Conservation (phyloP, 306 rosid species). For the Geum urbanum region DNA sequence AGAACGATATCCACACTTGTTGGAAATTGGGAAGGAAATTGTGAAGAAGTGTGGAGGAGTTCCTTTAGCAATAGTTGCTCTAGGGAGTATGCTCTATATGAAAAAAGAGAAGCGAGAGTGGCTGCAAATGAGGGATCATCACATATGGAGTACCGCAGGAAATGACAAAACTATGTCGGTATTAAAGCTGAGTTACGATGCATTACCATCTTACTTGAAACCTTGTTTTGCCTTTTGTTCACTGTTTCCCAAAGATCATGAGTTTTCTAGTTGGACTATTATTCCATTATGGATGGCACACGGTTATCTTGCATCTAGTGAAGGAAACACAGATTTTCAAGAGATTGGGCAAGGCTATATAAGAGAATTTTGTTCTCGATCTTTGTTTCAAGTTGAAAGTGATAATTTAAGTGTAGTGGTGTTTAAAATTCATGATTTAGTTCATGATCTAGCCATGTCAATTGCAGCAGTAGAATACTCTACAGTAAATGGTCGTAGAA, state of each 20-base stretch:
- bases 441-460: neutral
- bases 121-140: neutral
- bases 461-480: neutral
- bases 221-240: neutral
- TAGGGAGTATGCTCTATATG: neutral
- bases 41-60: no score
- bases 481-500: neutral
- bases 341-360: neutral
- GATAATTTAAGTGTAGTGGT: no score
- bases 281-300: neutral
- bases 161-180: neutral
- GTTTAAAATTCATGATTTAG: neutral
- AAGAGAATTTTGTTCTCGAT: neutral
- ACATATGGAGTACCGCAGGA: neutral
- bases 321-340: no score
- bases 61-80: no score
- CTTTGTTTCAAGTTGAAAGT: neutral
- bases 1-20: no score
- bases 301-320: neutral
- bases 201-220: neutral
- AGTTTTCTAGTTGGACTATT: rapidly evolving
- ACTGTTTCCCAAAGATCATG: neutral
- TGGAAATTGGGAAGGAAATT: no score
- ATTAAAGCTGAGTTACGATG: neutral
- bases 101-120: no score